Percentiles rank a stretch among this genome's conserved stretches.
phyloP scores from a whole-genome alignment of 2,329 filamentous ascomycete species.

The Cytospora mali region DNA sequence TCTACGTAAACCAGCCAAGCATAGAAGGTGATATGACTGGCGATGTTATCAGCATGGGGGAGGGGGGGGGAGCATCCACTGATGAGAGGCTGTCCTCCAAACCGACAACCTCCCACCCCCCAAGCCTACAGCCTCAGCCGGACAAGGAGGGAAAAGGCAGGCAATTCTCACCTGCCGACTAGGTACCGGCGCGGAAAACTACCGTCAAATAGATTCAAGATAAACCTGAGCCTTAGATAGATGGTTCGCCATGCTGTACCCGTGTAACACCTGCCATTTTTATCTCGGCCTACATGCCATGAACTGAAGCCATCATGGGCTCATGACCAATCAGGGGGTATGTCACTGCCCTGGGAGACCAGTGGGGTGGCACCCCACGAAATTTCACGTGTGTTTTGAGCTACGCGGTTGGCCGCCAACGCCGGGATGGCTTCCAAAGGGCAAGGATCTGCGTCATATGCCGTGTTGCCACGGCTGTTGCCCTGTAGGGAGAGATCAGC shows the following conservation, averaged over 20 bases:
- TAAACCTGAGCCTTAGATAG: not conserved
- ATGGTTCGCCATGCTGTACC: not conserved
- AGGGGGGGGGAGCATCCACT: too few species aligned
- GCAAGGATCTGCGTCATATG: not conserved
- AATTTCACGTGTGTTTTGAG: constrained; percentile 13
- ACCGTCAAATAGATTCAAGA: not conserved
- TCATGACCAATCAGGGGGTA: not conserved
- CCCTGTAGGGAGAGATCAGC: constrained; percentile 3
- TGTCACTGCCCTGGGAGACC: not conserved
- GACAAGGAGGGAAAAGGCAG: too few species aligned
- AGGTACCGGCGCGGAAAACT: too few species aligned
- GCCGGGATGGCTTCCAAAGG: not conserved
- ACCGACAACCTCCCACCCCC: too few species aligned
- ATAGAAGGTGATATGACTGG: too few species aligned
- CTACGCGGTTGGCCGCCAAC: constrained; percentile 10
- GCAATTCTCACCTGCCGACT: too few species aligned
- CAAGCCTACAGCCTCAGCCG: too few species aligned
- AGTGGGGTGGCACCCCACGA: too few species aligned
- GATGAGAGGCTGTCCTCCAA: too few species aligned
- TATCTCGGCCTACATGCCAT: not conserved
- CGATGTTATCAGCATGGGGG: too few species aligned
- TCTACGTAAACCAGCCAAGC: too few species aligned
- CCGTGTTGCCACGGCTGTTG: constrained; percentile 5
- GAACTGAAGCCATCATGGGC: not conserved
- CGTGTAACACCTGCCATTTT: not conserved